Evolutionary conservation across 139 green algal genomes (phyloP), one percentile per base, ranked within the genome.

Genomic region (Chlorella sp.): DNA sequence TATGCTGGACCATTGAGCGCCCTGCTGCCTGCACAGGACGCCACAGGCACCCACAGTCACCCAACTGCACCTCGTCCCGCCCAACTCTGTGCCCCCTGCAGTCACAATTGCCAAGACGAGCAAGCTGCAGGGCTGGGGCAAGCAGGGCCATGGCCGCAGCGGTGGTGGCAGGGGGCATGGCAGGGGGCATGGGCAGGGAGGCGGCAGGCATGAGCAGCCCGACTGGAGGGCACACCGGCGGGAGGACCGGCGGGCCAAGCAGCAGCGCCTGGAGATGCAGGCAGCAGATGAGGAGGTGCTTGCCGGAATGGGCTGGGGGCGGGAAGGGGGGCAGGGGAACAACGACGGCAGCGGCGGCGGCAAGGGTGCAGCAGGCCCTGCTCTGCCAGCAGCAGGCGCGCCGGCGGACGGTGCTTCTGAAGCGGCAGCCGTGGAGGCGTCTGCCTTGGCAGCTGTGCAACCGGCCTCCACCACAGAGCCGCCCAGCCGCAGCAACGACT

Each of bases 41-140:
- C n/a, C n/a, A n/a, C n/a, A n/a, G n/a, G n/a, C n/a, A n/a, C n/a
- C n/a, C n/a, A n/a, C n/a, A n/a, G n/a, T n/a, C n/a, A n/a, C n/a
- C n/a, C n/a, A n/a, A n/a, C n/a, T n/a, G n/a, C n/a, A n/a, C n/a
- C n/a, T n/a, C n/a, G n/a, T n/a, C n/a, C n/a, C n/a, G n/a, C n/a
- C n/a, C n/a, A n/a, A n/a, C n/a, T n/a, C 14, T 24, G 51, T 16
- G 13, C 51, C 2, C 14, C 13, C 2, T 60, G 51, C 51, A 60
- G 17, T 84, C 62, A 84, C 79, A 3, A 48, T 84, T 30, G 79
- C 77, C 43, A 73, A 83, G 17, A 83, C 77, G 38, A 83, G 77
- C 60, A 73, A 73, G 60, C 77, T 83, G 60, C 58, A 74, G 28
- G 56, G 56, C 54, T 9, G 36, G 68, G 32, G 64, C 64, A 58